Conservation (phyloP, 495 filamentous ascomycete genomes). For the Beverwykella pulmonaria region DNA sequence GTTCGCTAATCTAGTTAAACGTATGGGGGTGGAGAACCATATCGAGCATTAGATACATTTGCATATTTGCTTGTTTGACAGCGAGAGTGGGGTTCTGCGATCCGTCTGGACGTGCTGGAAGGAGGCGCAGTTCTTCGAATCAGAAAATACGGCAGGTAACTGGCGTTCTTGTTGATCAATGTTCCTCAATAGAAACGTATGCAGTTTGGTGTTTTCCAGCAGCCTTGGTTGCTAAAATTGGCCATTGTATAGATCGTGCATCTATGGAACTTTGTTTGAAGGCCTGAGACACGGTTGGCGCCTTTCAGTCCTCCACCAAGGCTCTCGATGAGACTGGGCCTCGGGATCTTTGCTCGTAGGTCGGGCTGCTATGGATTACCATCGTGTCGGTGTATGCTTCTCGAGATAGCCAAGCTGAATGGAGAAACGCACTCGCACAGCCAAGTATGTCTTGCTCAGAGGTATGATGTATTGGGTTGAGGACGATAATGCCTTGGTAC, state of each 20-base stretch:
- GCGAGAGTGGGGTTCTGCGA: background rate
- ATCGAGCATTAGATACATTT: background rate
- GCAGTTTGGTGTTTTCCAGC: background rate
- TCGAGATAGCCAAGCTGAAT: background rate
- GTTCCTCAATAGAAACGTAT: background rate
- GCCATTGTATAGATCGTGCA: background rate
- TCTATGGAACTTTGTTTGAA: background rate
- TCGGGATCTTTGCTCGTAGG: background rate
- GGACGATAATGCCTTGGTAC: background rate
- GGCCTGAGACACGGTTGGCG: background rate
- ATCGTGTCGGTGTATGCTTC: background rate
- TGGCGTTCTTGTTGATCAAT: background rate
- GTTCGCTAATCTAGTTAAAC: too few species aligned
- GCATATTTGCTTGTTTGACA: background rate
- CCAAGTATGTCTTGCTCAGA: conserved; percentile 1
- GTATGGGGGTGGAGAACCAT: too few species aligned
- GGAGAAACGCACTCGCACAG: background rate
- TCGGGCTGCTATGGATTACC: background rate
- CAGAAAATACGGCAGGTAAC: background rate
- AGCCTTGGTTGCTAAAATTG: background rate
- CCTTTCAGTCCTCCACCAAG: background rate
- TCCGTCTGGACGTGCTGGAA: background rate
- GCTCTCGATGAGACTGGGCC: background rate
- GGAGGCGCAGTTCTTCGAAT: background rate
- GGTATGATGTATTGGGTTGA: background rate